A percentile compares a stretch with the other conserved stretches of the same genome.
Evolutionary conservation across 2,329 filamentous ascomycete genomes (phyloP).

Genomic region (Penicillium vulpinum): DNA sequence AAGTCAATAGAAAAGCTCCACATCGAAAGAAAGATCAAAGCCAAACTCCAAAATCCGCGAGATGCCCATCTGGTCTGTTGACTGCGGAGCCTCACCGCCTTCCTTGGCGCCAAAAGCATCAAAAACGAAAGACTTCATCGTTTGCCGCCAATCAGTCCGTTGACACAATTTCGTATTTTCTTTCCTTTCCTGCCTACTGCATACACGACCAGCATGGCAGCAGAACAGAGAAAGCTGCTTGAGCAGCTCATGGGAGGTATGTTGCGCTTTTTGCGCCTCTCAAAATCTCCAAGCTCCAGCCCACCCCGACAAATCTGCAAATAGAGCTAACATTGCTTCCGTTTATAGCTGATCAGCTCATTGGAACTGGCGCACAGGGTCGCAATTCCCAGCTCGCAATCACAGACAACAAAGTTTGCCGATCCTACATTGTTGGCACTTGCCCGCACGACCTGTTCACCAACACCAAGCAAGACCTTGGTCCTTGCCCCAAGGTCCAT

Average conservation of each 20-base stretch:
- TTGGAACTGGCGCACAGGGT: conserved; percentile 72
- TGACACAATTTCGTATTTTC: conserved; percentile 10
- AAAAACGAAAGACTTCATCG: conserved; percentile 18
- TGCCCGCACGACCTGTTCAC: conserved; percentile 99
- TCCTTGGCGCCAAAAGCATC: conserved; percentile 22
- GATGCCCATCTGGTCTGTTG: conserved; percentile 22
- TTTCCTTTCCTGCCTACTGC: conserved; percentile 4
- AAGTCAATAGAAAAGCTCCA: conserved; percentile 6
- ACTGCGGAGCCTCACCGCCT: conserved; percentile 25
- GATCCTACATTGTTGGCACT: conserved; percentile 87
- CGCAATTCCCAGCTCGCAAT: conserved; percentile 81
- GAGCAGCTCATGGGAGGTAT: conserved; percentile 77
- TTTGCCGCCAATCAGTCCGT: conserved; percentile 8
- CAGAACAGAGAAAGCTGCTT: conserved; percentile 96
- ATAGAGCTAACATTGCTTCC: conserved; percentile 29
- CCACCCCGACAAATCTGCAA: conserved; percentile 7
- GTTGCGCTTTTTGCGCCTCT: conserved; percentile 8
- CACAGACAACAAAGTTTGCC: conserved; percentile 90
- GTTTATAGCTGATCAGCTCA: conserved; percentile 61
- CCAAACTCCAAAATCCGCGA: not conserved
- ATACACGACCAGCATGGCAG: conserved; percentile 66
- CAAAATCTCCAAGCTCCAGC: conserved; percentile 11
- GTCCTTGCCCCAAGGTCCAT: conserved; percentile 84
- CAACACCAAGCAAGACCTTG: conserved; percentile 97
- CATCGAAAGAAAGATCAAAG: conserved; percentile 5